A percentile compares a stretch with the other conserved stretches of the same genome.
Evolutionary conservation across 352 stramenopile species (phyloP).

Genomic region (Phytophthora hybrid): DNA sequence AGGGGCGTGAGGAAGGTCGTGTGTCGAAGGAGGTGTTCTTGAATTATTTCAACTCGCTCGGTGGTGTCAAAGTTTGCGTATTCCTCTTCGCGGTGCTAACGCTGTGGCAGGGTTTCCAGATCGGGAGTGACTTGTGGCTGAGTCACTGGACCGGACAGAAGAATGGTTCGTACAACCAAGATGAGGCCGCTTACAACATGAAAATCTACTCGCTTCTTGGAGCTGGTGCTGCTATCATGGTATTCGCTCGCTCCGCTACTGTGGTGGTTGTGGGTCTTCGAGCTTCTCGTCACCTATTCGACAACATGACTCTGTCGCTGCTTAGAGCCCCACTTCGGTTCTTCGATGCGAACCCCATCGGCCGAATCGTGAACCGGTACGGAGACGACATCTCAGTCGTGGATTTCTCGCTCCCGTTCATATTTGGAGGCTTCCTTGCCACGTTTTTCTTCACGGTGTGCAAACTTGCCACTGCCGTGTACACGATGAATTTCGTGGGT

Average conservation of each 20-base stretch:
- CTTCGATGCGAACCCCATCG: slow-evolving; percentile 93
- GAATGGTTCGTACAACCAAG: slow-evolving; percentile 18
- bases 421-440: slow-evolving; percentile 50
- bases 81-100: slow-evolving; percentile 28
- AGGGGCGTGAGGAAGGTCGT: slow-evolving; percentile 50
- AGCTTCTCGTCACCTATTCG: slow-evolving; percentile 72
- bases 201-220: slow-evolving; percentile 43
- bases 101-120: slow-evolving; percentile 49
- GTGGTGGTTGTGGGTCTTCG: slow-evolving; percentile 51
- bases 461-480: slow-evolving; percentile 76
- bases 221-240: slow-evolving; percentile 39
- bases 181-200: slow-evolving; percentile 38
- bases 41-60: slow-evolving; percentile 51
- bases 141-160: slow-evolving; percentile 52
- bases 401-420: slow-evolving; percentile 72
- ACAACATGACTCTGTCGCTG: slow-evolving; percentile 88
- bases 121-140: slow-evolving; percentile 46
- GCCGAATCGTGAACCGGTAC: slow-evolving; percentile 92
- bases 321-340: slow-evolving; percentile 91
- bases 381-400: slow-evolving; percentile 88
- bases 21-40: slow-evolving; percentile 54
- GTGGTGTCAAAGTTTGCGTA: slow-evolving; percentile 36
- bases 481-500: slow-evolving; percentile 78
- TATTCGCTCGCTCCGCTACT: slow-evolving; percentile 32
- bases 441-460: slow-evolving; percentile 77